Evolutionary conservation across 2,329 filamentous ascomycete genomes (phyloP).

Genomic region (Colletotrichum phormii): DNA sequence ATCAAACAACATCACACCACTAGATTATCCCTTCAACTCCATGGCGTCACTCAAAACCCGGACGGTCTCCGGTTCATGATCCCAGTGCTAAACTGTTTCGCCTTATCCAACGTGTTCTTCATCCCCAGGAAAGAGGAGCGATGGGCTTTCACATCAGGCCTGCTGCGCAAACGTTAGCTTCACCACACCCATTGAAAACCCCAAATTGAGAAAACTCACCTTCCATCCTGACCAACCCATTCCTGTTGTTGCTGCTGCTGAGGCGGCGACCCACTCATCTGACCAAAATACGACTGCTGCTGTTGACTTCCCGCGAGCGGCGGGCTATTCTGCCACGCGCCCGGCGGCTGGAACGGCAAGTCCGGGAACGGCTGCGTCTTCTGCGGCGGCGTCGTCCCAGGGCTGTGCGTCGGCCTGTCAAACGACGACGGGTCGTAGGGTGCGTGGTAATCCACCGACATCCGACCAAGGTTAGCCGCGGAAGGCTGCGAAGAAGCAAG

Average conservation of each 20-base stretch:
- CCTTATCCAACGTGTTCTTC: slow-evolving; percentile 36
- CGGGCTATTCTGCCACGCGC: slow-evolving; percentile 29
- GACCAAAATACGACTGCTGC: slow-evolving; percentile 11
- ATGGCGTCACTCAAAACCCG: slow-evolving; percentile 8
- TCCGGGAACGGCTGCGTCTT: slow-evolving; percentile 30
- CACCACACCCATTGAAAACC: no score
- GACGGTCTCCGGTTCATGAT: slow-evolving; percentile 35
- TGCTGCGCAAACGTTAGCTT: slow-evolving; percentile 8
- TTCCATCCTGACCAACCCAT: slow-evolving; percentile 13
- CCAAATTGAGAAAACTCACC: not conserved
- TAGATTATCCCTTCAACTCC: no score
- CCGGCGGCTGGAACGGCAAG: slow-evolving; percentile 17
- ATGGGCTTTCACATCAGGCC: slow-evolving; percentile 28
- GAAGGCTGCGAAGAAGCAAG: not conserved
- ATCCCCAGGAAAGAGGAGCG: slow-evolving; percentile 34
- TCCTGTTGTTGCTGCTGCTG: slow-evolving; percentile 25
- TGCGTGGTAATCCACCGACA: slow-evolving; percentile 16
- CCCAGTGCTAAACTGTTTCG: slow-evolving; percentile 32
- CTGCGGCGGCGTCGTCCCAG: slow-evolving; percentile 22
- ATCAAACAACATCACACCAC: not conserved
- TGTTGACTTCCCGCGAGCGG: slow-evolving; percentile 1
- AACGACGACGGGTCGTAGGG: slow-evolving; percentile 22
- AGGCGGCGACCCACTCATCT: slow-evolving; percentile 4
- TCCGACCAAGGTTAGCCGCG: not conserved
- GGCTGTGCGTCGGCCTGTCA: slow-evolving; percentile 13